phyloP scores from a whole-genome alignment of 1,284 basidiomycete genomes.

The Cutaneotrichosporon dermatis region DNA sequence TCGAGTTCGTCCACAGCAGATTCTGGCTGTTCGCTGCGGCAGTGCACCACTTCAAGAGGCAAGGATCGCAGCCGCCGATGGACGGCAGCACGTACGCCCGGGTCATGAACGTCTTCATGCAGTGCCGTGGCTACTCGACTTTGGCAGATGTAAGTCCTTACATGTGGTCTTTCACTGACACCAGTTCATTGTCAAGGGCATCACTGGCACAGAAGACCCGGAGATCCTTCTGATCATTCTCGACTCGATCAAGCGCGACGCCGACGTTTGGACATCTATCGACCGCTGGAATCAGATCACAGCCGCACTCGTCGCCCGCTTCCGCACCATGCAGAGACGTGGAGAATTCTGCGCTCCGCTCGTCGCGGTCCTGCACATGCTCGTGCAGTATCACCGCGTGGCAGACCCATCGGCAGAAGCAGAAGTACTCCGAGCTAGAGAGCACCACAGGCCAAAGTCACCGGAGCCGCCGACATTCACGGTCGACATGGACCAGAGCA shows the following conservation, averaged over 20 bases:
- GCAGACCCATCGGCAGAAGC: slow-evolving; percentile 27
- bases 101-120: slow-evolving; percentile 36
- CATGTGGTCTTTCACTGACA: slow-evolving; percentile 11
- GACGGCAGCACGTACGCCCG: slow-evolving; percentile 39
- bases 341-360: slow-evolving; percentile 28
- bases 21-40: slow-evolving; percentile 38
- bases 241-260: slow-evolving; percentile 38
- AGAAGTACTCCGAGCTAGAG: slow-evolving; percentile 27
- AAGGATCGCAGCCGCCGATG: slow-evolving; percentile 29
- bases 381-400: slow-evolving; percentile 30
- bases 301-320: slow-evolving; percentile 36
- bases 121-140: slow-evolving; percentile 37
- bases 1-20: slow-evolving; percentile 38
- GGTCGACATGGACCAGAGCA: slow-evolving; percentile 29
- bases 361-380: slow-evolving; percentile 24
- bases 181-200: slow-evolving; percentile 34
- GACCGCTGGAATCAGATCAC: slow-evolving; percentile 40
- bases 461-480: slow-evolving; percentile 14
- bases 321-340: slow-evolving; percentile 26
- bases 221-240: slow-evolving; percentile 38
- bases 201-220: slow-evolving; percentile 32
- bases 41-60: slow-evolving; percentile 25
- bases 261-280: slow-evolving; percentile 44
- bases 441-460: slow-evolving; percentile 14
- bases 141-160: slow-evolving; percentile 33